Percentiles rank a stretch among this genome's conserved stretches.
Evolutionary conservation across 2,329 filamentous ascomycete genomes (phyloP).

Genomic region (Cercospora sp.): DNA sequence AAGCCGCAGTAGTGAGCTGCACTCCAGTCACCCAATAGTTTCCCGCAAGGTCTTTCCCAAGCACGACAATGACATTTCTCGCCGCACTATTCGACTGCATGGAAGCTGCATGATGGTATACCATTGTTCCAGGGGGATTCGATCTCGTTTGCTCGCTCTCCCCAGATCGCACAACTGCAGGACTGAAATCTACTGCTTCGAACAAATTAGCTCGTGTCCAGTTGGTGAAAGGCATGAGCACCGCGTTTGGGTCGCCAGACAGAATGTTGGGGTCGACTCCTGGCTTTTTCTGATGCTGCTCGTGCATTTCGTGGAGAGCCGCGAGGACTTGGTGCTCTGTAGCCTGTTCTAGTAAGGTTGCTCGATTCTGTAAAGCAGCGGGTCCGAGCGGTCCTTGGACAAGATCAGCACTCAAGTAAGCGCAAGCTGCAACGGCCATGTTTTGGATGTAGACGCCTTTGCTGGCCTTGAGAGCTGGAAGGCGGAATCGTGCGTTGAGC

Average conservation of each 20-base stretch:
- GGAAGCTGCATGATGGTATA: conserved; percentile 1
- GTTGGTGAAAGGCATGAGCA: conserved; percentile 44
- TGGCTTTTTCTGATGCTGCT: neutral
- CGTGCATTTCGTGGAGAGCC: neutral
- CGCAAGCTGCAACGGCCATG: neutral
- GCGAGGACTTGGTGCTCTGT: neutral
- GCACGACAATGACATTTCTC: conserved; percentile 3
- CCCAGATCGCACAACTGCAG: conserved; percentile 21
- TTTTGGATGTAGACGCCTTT: neutral
- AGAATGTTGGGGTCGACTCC: neutral
- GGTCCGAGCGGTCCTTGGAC: neutral
- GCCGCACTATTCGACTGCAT: neutral
- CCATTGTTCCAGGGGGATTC: neutral
- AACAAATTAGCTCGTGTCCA: conserved; percentile 44
- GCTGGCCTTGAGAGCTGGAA: conserved; percentile 10
- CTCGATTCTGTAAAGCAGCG: neutral
- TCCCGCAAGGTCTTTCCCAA: conserved; percentile 1
- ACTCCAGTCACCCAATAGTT: conserved; percentile 9
- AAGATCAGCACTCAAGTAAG: neutral
- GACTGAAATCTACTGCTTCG: conserved; percentile 42
- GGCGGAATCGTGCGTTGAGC: conserved; percentile 44
- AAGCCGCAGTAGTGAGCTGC: neutral
- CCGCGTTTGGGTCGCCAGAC: conserved; percentile 23
- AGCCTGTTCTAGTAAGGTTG: neutral
- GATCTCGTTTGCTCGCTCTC: neutral